Conservation (phyloP, 192 early-diverging fungal genomes). For the Coemansia nantahalensis region DNA sequence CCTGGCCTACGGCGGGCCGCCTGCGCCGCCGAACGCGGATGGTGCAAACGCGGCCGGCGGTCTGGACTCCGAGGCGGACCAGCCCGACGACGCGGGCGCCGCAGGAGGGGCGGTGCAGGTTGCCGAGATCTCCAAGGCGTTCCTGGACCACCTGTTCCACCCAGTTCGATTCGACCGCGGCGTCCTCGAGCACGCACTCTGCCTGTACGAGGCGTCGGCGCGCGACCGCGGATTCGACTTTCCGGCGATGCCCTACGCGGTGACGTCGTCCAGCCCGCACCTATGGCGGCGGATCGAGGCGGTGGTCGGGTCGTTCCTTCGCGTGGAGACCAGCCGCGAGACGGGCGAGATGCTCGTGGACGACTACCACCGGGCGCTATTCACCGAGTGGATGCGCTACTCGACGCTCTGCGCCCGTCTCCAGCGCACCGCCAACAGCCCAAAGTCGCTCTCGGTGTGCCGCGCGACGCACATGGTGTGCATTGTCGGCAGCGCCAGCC, state of each 20-base stretch:
- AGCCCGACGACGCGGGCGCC: not conserved
- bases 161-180: conserved; percentile 41
- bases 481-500: conserved; percentile 16
- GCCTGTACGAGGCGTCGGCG: conserved; percentile 25
- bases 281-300: conserved; percentile 32
- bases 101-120: conserved; percentile 18
- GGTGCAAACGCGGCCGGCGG: too few species aligned
- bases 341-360: conserved; percentile 15
- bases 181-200: conserved; percentile 37
- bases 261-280: conserved; percentile 14
- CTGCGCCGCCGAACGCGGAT: not conserved
- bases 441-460: conserved; percentile 32
- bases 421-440: conserved; percentile 35
- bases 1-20: conserved; percentile 5
- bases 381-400: conserved; percentile 55
- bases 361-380: conserved; percentile 36
- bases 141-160: conserved; percentile 46
- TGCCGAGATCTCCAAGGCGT: conserved; percentile 29
- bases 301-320: conserved; percentile 32
- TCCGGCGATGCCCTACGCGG: conserved; percentile 15
- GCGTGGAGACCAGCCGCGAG: conserved; percentile 17
- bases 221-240: conserved; percentile 36
- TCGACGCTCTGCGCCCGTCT: conserved; percentile 43
- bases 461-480: conserved; percentile 30
- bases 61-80: not conserved